Percentiles rank a stretch among this genome's conserved stretches.
These are phyloP conservation scores for Vigna hirtella DNA, from an alignment of 306 rosid genomes.

Conservation along the genomic window DNA sequence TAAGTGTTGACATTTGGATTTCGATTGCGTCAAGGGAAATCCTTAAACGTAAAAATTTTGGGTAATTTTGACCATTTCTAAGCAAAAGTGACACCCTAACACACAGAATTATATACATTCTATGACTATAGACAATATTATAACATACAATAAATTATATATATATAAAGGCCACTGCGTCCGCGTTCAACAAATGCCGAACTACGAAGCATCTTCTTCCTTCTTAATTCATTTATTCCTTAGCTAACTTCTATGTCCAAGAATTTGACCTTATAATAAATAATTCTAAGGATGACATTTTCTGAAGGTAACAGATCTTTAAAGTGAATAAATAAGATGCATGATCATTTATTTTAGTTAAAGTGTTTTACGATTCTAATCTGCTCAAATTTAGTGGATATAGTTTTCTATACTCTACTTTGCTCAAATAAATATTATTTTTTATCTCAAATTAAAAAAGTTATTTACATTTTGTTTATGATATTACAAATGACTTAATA, in stretches of 20 bases:
- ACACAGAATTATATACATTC: neutral
- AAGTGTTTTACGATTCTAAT: neutral
- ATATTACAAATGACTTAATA: no score
- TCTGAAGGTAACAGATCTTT: neutral
- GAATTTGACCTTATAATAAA: constrained; percentile 2
- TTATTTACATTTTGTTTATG: no score
- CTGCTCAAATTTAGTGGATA: neutral
- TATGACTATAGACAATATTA: neutral
- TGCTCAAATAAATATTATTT: no score
- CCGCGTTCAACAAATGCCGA: constrained; percentile 9
- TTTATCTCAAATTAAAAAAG: no score
- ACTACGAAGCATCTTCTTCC: constrained; percentile 5
- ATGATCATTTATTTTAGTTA: neutral
- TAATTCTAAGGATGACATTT: neutral
- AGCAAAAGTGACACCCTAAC: neutral
- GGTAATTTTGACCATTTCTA: neutral
- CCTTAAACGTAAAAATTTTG: no score
- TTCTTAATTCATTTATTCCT: constrained; percentile 1
- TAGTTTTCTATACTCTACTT: no score
- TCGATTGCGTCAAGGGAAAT: no score
- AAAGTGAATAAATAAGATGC: neutral
- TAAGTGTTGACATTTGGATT: no score
- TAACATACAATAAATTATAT: neutral
- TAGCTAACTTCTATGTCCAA: neutral
- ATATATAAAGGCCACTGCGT: neutral